phyloP scores from a whole-genome alignment of 2,329 filamentous ascomycete genomes.

The Fusarium paranaense region DNA sequence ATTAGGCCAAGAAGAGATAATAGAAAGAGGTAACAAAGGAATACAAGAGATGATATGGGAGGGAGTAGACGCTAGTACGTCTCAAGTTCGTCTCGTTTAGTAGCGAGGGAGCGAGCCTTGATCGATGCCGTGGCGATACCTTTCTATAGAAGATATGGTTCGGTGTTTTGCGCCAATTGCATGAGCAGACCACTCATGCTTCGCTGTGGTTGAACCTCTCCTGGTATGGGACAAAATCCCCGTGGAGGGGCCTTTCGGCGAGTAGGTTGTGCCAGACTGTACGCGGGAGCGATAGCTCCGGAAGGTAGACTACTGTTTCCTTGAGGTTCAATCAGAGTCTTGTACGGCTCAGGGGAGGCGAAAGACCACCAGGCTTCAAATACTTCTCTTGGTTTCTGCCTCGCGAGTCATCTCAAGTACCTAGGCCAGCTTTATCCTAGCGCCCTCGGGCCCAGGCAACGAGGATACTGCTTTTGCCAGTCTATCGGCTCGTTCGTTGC shows the following conservation, averaged over 20 bases:
- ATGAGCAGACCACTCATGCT: not conserved
- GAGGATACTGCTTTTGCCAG: not conserved
- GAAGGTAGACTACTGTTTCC: not conserved
- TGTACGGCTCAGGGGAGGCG: not conserved
- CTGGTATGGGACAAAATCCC: conserved; percentile 1
- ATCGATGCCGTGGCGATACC: conserved; percentile 4
- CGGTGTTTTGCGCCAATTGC: conserved; percentile 7
- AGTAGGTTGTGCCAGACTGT: not conserved
- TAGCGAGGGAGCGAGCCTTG: conserved; percentile 18
- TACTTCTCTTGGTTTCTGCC: not conserved
- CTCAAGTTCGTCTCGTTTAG: too few species aligned
- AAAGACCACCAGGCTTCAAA: not conserved
- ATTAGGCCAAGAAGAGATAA: too few species aligned
- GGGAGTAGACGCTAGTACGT: too few species aligned
- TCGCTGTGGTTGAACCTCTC: conserved; percentile 10
- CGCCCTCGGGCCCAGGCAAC: not conserved
- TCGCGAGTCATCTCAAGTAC: not conserved
- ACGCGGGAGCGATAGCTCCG: not conserved
- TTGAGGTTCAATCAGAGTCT: not conserved
- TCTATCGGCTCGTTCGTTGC: not conserved
- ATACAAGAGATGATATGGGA: too few species aligned
- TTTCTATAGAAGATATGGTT: conserved; percentile 21
- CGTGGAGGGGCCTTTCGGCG: not conserved
- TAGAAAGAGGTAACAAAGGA: too few species aligned
- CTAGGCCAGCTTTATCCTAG: not conserved